Evolutionary conservation across 352 stramenopile genomes (phyloP).

Genomic region (Globisporangium parvum): DNA sequence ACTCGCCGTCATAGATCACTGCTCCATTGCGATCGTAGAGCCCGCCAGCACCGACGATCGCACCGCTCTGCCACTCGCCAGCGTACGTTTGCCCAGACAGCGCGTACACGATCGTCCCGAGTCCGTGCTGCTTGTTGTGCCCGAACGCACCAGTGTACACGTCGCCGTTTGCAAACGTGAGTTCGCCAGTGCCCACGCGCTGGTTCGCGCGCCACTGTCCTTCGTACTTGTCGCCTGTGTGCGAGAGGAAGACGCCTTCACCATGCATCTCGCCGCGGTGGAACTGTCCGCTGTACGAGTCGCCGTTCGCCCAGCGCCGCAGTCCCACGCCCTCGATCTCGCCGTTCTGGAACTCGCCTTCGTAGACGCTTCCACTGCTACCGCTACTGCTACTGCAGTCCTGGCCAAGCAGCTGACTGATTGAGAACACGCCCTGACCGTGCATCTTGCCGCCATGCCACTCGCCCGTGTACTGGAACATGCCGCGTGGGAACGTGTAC

Average conservation of each 20-base stretch:
- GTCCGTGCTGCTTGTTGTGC: constrained; percentile 33
- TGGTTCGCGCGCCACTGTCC: constrained; percentile 51
- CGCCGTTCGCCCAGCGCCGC: constrained; percentile 43
- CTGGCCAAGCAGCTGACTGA: constrained; percentile 7
- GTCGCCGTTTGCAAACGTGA: constrained; percentile 22
- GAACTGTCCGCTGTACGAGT: constrained; percentile 58
- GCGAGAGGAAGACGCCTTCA: constrained; percentile 35
- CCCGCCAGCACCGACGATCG: constrained; percentile 17
- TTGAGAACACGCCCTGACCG: constrained; percentile 31
- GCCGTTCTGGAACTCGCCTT: constrained; percentile 46
- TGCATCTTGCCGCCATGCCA: constrained; percentile 65
- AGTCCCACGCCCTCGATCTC: constrained; percentile 60
- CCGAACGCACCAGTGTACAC: constrained; percentile 41
- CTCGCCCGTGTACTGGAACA: constrained; percentile 58
- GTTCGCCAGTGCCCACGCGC: constrained; percentile 29
- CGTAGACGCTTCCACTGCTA: constrained; percentile 27
- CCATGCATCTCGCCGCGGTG: constrained; percentile 43
- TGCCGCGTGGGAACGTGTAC: constrained; percentile 38
- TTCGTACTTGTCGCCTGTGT: constrained; percentile 44
- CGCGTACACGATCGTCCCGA: constrained; percentile 24
- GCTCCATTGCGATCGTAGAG: constrained; percentile 11
- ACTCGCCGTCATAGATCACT: constrained; percentile 40
- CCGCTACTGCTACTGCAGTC: constrained; percentile 10
- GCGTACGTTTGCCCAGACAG: constrained; percentile 21
- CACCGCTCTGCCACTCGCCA: constrained; percentile 34